Evolutionary conservation across 345 rosid species (phyloP).

Genomic region (Rhizophora mangle): DNA sequence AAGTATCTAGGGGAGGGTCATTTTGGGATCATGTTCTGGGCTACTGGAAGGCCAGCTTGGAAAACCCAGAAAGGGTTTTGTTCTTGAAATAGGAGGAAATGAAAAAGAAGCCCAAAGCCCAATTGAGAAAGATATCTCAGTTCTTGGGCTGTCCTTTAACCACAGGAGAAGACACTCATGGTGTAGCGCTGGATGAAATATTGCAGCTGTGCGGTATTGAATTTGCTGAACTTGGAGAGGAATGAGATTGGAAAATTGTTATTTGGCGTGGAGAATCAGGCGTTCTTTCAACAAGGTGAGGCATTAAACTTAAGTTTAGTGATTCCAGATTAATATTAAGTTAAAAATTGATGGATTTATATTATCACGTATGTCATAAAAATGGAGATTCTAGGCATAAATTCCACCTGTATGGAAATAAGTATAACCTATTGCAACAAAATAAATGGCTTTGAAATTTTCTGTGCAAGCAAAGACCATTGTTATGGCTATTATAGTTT

Average conservation of each 20-base stretch:
- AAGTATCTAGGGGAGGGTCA: no score
- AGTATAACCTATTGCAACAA: no score
- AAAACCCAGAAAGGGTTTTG: constrained; percentile 32
- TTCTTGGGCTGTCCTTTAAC: constrained; percentile 51
- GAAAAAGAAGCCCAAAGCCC: constrained; percentile 27
- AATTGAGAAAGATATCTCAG: constrained; percentile 38
- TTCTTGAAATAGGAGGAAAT: constrained; percentile 56
- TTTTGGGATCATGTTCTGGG: constrained; percentile 57
- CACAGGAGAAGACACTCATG: constrained; percentile 31
- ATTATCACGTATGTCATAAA: no score
- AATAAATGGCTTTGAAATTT: no score
- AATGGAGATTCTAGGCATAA: no score
- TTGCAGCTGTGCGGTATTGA: constrained; percentile 48
- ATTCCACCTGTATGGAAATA: no score
- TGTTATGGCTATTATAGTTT: no score
- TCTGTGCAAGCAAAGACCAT: no score
- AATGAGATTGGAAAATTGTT: constrained; percentile 35
- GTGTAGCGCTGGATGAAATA: constrained; percentile 32
- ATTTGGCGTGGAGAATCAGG: constrained; percentile 26
- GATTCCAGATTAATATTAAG: constrained; percentile 32
- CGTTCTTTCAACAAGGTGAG: constrained; percentile 48
- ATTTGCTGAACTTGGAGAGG: constrained; percentile 45
- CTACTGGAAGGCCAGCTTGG: constrained; percentile 52
- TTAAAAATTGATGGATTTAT: neutral
- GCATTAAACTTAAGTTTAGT: constrained; percentile 31